Evolutionary conservation across 208 protist genomes (phyloP).

Genomic region (Giardia muris): DNA sequence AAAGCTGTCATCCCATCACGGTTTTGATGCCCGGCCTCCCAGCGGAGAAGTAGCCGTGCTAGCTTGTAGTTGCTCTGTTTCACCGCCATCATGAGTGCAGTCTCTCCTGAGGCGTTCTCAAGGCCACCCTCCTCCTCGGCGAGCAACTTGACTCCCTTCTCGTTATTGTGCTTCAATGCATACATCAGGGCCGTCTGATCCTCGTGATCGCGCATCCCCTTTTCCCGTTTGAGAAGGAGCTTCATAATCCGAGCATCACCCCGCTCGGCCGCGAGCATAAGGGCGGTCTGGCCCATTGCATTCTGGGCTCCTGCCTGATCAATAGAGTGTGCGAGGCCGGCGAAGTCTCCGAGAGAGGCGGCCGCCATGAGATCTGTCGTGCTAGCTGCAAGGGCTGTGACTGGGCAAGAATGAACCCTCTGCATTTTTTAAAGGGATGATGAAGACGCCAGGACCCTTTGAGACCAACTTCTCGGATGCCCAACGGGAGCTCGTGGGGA

Average conservation of each 20-base stretch:
- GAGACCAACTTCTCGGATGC: too few species aligned
- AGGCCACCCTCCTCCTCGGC: neutral
- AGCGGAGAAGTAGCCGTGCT: neutral
- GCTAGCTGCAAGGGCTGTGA: neutral
- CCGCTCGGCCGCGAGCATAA: neutral
- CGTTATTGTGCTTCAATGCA: neutral
- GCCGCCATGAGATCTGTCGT: neutral
- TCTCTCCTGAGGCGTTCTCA: neutral
- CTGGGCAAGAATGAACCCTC: neutral
- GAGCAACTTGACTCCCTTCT: neutral
- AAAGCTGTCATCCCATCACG: neutral
- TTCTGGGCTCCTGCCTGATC: neutral
- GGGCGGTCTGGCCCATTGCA: neutral
- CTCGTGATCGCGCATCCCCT: neutral
- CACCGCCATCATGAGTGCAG: neutral
- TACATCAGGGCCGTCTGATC: neutral
- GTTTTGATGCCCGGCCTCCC: neutral
- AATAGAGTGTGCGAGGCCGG: neutral
- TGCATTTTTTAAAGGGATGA: slow-evolving; percentile 18
- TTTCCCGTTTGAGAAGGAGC: neutral
- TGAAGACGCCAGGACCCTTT: too few species aligned
- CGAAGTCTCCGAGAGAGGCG: neutral
- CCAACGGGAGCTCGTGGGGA: too few species aligned
- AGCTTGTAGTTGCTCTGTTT: neutral
- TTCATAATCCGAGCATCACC: neutral